A percentile compares a stretch with the other conserved stretches of the same genome.
These are phyloP conservation scores for Tricholoma matsutake DNA, from an alignment of 768 basidiomycete species.

Conservation along the genomic window DNA sequence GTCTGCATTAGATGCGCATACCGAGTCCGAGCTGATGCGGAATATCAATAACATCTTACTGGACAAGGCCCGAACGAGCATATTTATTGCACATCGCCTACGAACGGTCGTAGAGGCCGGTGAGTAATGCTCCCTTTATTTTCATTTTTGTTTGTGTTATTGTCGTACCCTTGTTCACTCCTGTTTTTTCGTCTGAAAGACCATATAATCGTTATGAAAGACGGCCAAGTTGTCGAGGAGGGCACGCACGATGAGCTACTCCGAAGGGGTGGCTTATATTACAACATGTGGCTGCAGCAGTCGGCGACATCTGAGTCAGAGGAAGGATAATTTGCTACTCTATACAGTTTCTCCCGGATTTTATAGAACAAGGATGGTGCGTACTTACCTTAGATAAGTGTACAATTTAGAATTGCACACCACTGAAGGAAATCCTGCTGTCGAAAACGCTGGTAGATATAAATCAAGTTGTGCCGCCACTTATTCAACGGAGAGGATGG, in stretches of 20 bases:
- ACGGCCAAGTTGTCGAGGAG: slow-evolving; percentile 89
- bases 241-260: slow-evolving; percentile 91
- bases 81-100: slow-evolving; percentile 94
- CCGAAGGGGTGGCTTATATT: slow-evolving; percentile 64
- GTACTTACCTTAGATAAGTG: too few relatives aligned
- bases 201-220: slow-evolving; percentile 88
- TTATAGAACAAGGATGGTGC: too few relatives aligned
- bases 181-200: slow-evolving; percentile 41
- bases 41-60: slow-evolving; percentile 83
- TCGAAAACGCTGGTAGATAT: too few relatives aligned
- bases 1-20: slow-evolving; percentile 92
- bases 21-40: slow-evolving; percentile 92
- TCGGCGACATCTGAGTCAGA: slow-evolving; percentile 29
- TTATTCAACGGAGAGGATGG: too few relatives aligned
- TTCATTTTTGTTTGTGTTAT: not conserved
- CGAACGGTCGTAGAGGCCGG: slow-evolving; percentile 91
- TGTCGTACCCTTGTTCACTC: not conserved
- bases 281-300: slow-evolving; percentile 82
- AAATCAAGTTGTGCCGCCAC: too few relatives aligned
- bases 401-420: too few relatives aligned
- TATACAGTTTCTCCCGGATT: not conserved
- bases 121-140: slow-evolving; percentile 26
- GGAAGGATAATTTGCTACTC: not conserved
- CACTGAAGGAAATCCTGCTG: too few relatives aligned
- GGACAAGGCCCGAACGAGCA: slow-evolving; percentile 81